Percentiles rank a stretch among this genome's conserved stretches.
These are phyloP conservation scores for Apiosordaria backusii DNA, from an alignment of 495 filamentous ascomycete genomes.

Conservation along the genomic window DNA sequence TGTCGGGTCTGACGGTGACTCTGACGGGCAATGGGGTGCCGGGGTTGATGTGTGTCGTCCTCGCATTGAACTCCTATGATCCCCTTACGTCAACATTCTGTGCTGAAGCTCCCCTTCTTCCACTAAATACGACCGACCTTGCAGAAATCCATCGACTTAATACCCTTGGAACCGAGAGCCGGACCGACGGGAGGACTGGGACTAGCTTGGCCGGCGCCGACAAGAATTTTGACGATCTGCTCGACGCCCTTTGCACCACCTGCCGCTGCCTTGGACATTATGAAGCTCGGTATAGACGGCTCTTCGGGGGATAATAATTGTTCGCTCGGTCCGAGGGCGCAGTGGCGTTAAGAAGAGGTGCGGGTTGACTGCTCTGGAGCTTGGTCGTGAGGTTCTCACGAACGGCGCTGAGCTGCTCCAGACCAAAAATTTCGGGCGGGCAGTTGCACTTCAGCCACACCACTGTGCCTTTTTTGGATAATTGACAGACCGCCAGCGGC, in stretches of 20 bases:
- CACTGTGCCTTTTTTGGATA: neutral
- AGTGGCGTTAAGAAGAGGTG: neutral
- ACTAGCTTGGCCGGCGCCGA: conserved; percentile 93
- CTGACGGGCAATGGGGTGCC: conserved; percentile 87
- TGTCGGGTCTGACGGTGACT: conserved; percentile 89
- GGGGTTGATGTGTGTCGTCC: conserved; percentile 76
- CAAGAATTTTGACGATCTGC: conserved; percentile 94
- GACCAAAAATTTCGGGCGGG: conserved; percentile 15
- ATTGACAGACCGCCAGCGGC: neutral
- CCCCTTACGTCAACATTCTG: neutral
- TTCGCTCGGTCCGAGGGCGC: neutral
- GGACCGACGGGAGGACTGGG: conserved; percentile 98
- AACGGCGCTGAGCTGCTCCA: conserved; percentile 2
- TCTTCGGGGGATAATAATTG: neutral
- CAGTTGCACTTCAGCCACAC: conserved; percentile 19
- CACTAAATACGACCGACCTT: conserved; percentile 59
- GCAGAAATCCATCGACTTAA: conserved; percentile 99
- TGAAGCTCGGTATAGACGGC: conserved; percentile 16
- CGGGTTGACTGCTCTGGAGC: neutral
- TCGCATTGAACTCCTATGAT: conserved; percentile 90
- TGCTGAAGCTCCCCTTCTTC: neutral
- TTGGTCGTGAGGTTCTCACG: neutral
- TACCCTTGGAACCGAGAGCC: conserved; percentile 92
- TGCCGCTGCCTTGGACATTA: conserved; percentile 77
- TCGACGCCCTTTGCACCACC: conserved; percentile 55